Percentiles rank a stretch among this genome's conserved stretches.
These are phyloP conservation scores for Coriolopsis trogii DNA, from an alignment of 1,284 basidiomycete species.

Conservation along the genomic window DNA sequence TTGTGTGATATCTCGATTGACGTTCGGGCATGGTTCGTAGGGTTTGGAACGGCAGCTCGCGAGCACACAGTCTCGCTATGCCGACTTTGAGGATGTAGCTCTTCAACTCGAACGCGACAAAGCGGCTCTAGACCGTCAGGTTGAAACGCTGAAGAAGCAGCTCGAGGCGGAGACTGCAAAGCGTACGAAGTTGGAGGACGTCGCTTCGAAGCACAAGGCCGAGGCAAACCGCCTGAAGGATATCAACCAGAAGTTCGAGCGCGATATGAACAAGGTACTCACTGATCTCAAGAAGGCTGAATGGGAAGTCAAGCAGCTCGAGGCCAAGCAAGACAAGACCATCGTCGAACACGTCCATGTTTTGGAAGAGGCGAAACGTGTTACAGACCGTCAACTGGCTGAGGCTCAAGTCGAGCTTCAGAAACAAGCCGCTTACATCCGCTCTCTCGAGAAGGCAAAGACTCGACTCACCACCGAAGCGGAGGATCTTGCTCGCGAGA, in stretches of 20 bases:
- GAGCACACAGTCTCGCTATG: conserved; percentile 74
- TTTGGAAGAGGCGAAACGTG: conserved; percentile 93
- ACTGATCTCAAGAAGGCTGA: conserved; percentile 83
- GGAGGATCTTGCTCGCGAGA: conserved; percentile 82
- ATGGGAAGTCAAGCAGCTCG: conserved; percentile 84
- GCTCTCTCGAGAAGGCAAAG: conserved; percentile 84
- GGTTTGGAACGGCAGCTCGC: conserved; percentile 77
- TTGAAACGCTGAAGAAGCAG: conserved; percentile 69
- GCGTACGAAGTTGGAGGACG: conserved; percentile 74
- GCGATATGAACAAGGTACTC: conserved; percentile 80
- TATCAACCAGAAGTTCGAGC: conserved; percentile 72
- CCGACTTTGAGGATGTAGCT: conserved; percentile 87
- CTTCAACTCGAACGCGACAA: conserved; percentile 85
- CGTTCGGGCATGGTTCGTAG: conserved; percentile 46
- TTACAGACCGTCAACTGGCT: conserved; percentile 90
- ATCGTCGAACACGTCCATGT: conserved; percentile 99
- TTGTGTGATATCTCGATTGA: conserved; percentile 11
- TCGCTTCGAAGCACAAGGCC: conserved; percentile 63
- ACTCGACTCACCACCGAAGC: conserved; percentile 78
- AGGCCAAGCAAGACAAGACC: conserved; percentile 93
- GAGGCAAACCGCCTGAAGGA: conserved; percentile 76
- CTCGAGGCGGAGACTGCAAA: conserved; percentile 72
- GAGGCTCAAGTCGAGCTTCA: conserved; percentile 81
- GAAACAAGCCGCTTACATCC: conserved; percentile 75
- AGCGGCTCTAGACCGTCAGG: conserved; percentile 71